Conservation (phyloP, 140 eudicot genomes). For the Flaveria floridana region DNA sequence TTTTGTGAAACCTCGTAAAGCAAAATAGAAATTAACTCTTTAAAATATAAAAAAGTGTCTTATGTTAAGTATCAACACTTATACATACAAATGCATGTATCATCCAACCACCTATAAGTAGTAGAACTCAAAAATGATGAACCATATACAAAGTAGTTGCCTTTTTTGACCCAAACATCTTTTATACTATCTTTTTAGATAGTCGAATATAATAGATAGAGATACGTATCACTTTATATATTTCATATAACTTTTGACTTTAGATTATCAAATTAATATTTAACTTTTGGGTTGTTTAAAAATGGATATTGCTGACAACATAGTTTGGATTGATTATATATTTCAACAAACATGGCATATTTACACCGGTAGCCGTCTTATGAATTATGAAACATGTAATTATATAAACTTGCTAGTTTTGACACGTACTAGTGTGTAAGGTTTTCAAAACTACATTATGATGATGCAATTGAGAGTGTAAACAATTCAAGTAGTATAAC, state of each 20-base stretch:
- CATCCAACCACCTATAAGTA: not conserved
- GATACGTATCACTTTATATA: not conserved
- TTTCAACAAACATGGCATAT: not conserved
- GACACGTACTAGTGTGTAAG: no score
- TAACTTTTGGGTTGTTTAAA: not conserved
- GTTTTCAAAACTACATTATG: no score
- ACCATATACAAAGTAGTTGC: not conserved
- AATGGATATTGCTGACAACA: not conserved
- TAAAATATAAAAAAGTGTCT: no score
- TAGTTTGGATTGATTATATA: not conserved
- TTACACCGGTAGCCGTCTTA: no score
- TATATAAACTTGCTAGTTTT: no score
- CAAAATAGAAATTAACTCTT: no score
- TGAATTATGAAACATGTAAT: no score
- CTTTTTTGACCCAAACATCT: not conserved
- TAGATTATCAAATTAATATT: not conserved
- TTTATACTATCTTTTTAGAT: not conserved
- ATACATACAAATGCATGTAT: not conserved
- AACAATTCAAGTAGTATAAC: no score
- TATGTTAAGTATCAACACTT: not conserved
- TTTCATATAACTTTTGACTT: constrained; percentile 4
- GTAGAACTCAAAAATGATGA: not conserved
- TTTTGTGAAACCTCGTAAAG: no score
- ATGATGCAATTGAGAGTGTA: no score
- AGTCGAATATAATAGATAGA: not conserved